Percentiles rank a stretch among this genome's conserved stretches.
These are phyloP conservation scores for Hypoxylon sp. DNA, from an alignment of 2,329 filamentous ascomycete genomes.

Conservation along the genomic window DNA sequence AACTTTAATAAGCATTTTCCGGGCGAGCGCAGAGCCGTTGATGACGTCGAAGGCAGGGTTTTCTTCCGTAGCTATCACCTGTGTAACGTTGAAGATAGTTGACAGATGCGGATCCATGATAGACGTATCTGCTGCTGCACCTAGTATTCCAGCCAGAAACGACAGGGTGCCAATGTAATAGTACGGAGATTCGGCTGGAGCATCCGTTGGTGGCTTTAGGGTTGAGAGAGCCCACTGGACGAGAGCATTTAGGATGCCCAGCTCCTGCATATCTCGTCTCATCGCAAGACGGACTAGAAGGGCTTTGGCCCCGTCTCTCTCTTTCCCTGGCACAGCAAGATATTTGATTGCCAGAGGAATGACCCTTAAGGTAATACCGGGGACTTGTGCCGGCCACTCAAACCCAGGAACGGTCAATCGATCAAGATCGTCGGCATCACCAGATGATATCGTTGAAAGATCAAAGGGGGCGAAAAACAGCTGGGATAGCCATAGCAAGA, in stretches of 20 bases:
- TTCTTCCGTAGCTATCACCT: conserved; percentile 69
- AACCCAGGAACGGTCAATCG: conserved; percentile 64
- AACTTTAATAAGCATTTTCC: conserved; percentile 89
- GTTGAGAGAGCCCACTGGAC: conserved; percentile 78
- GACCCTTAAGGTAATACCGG: conserved; percentile 78
- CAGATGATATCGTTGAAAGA: conserved; percentile 83
- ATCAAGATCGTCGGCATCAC: conserved; percentile 64
- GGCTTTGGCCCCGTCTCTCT: conserved; percentile 87
- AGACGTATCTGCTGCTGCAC: conserved; percentile 77
- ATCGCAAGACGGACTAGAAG: conserved; percentile 86
- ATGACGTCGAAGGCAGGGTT: conserved; percentile 67
- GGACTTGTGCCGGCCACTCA: conserved; percentile 71
- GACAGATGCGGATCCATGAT: conserved; percentile 78
- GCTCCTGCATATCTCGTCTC: conserved; percentile 87
- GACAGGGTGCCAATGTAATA: conserved; percentile 83
- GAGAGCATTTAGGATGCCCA: conserved; percentile 78
- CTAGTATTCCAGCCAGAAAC: conserved; percentile 81
- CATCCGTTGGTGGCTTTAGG: conserved; percentile 64
- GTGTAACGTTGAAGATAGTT: conserved; percentile 75
- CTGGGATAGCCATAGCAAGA: conserved; percentile 89
- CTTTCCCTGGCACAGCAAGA: conserved; percentile 83
- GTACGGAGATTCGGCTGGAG: conserved; percentile 71
- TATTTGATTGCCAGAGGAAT: conserved; percentile 80
- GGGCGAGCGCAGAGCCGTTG: conserved; percentile 80
- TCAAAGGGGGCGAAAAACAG: conserved; percentile 91